These are phyloP conservation scores for Myriosclerotinia curreyana DNA, from an alignment of 2,329 filamentous ascomycete genomes.

Conservation along the genomic window DNA sequence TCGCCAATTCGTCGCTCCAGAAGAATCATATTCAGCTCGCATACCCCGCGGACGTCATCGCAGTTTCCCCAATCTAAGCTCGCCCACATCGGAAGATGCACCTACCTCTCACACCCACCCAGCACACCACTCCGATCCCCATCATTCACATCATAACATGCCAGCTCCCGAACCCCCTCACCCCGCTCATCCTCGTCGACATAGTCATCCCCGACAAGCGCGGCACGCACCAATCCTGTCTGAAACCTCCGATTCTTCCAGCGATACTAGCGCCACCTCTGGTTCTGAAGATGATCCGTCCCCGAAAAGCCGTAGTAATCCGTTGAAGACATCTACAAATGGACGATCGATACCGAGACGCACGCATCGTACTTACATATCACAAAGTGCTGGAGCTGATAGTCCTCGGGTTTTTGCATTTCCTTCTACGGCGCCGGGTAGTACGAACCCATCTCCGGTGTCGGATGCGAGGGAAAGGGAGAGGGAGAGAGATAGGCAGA, in stretches of 20 bases:
- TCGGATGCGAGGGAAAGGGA: slow-evolving; percentile 33
- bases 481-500: slow-evolving; percentile 26
- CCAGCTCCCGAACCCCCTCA: slow-evolving; percentile 1
- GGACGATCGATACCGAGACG: not conserved
- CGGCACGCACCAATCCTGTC: slow-evolving; percentile 13
- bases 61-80: slow-evolving; percentile 35
- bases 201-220: slow-evolving; percentile 48
- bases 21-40: slow-evolving; percentile 38
- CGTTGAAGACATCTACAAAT: not conserved
- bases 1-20: slow-evolving; percentile 44
- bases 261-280: slow-evolving; percentile 8
- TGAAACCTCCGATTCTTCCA: slow-evolving; percentile 3
- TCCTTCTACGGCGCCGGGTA: slow-evolving; percentile 6
- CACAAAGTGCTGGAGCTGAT: not conserved
- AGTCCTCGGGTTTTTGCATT: slow-evolving; percentile 1
- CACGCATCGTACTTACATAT: slow-evolving; percentile 8
- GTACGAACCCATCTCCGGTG: slow-evolving; percentile 15
- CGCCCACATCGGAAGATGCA: slow-evolving; percentile 26
- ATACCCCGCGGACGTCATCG: slow-evolving; percentile 30
- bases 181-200: slow-evolving; percentile 41
- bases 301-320: slow-evolving; percentile 13
- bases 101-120: slow-evolving; percentile 32
- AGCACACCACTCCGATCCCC: not conserved
- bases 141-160: not conserved
- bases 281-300: slow-evolving; percentile 19